Base-by-base conservation (phyloP, 2,329 filamentous ascomycete genomes). In the Pseudogymnoascus sp. region DNA sequence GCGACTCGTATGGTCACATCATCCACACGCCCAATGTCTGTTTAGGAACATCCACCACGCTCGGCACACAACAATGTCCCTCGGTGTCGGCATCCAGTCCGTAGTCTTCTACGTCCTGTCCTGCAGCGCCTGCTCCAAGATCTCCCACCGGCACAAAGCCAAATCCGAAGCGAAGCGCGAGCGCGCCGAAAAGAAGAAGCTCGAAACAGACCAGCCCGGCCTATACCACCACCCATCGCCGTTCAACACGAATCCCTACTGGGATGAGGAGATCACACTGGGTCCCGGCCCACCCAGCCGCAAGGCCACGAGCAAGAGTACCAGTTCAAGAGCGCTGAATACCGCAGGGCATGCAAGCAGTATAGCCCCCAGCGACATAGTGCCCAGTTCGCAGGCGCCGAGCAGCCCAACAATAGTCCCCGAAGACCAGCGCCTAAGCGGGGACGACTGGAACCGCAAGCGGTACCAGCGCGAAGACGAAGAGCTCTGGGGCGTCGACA, bases 401-500 rank as follows among this genome's bases (percentile, higher is more conserved):
- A 78, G 74, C 62, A 79, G 74, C 66, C 78, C 76, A 65, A 81
- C 78, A 21, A 75, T 78, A 58, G 74, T 77, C 3, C 72, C 79
- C 64, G 78, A 83, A 68, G 78, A 75, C 8, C 70, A 76, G 68
- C 29, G 73, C 5, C 70, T 78, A 31, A 74, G 74, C 61, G 75
- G 72, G 38, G 83, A 84, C 59, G 87, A 86, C 58, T 92, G 89
- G 89, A 93, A 94, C 70, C 81, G 81, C 69, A 86, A 85, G 73
- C 83, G 88, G 65, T 92, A 95, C 73, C 90, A 96, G 73, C 81
- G 92, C 61, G 90, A 94, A 72, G 92, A 96, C 67, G 92, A 97
- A 75, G 86, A 90, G 66, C 80, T 96, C 5, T 95, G 91, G 90
- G 91, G 91, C 16, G 74, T 83, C 66, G 58, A 59, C 6, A 59